Evolutionary conservation across 2,329 filamentous ascomycete genomes (phyloP).

Genomic region (Fusarium coffeatum): DNA sequence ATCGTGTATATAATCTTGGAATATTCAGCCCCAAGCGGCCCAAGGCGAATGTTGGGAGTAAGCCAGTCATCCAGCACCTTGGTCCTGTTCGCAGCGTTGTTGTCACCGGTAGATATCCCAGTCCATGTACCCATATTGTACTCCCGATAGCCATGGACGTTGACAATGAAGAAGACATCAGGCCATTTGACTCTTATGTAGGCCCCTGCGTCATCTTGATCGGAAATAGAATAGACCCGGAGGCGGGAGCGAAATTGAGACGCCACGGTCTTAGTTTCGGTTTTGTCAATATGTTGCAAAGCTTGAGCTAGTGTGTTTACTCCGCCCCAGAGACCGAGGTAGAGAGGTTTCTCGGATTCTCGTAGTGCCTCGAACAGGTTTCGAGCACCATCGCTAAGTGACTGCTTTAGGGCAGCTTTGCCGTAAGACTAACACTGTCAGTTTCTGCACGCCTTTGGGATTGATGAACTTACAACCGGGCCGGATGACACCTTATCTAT

Average conservation of each 20-base stretch:
- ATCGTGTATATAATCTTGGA: not conserved
- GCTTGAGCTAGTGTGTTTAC: conserved; percentile 14
- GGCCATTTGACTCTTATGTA: conserved; percentile 11
- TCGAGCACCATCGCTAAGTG: not conserved
- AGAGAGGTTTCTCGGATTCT: conserved; percentile 2
- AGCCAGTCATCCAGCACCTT: conserved; percentile 10
- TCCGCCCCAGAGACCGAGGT: conserved; percentile 12
- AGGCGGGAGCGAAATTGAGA: conserved; percentile 16
- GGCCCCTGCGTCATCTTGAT: conserved; percentile 11
- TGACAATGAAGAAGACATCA: conserved; percentile 15
- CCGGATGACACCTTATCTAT: not conserved
- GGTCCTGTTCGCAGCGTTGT: not conserved
- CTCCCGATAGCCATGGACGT: conserved; percentile 6
- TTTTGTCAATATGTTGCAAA: not conserved
- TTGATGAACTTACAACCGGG: not conserved
- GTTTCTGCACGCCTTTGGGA: accelerated
- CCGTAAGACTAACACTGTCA: conserved; percentile 8
- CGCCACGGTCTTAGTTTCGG: not conserved
- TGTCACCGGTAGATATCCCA: not conserved
- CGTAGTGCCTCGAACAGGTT: not conserved
- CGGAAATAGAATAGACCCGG: conserved; percentile 15
- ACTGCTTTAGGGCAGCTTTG: not conserved
- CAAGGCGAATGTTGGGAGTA: conserved; percentile 10
- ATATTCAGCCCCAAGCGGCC: not conserved
- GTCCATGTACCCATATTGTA: conserved; percentile 7